Evolutionary conservation across 768 basidiomycete species (phyloP).

Genomic region (Lactarius quietus): DNA sequence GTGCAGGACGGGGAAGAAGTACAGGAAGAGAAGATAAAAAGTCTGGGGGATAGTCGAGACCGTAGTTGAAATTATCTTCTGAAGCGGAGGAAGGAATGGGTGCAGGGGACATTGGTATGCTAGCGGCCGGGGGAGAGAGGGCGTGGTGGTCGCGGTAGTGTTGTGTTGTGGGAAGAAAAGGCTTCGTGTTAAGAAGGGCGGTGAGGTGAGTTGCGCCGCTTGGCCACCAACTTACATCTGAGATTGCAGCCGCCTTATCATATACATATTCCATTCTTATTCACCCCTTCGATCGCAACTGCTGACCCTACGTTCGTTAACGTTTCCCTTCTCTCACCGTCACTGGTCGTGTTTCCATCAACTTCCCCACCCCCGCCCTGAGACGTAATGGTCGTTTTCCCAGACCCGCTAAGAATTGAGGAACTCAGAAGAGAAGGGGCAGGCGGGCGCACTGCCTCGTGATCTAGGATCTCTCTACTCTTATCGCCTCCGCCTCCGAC

Average conservation of each 20-base stretch:
- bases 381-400: constrained; percentile 16
- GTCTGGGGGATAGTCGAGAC: constrained; percentile 29
- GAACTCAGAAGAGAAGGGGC: background rate
- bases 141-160: background rate
- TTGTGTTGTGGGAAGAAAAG: constrained; percentile 18
- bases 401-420: constrained; percentile 4
- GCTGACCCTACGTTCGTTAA: constrained; percentile 11
- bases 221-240: constrained; percentile 9
- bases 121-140: background rate
- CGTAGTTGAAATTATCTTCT: constrained; percentile 21
- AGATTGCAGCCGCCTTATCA: constrained; percentile 23
- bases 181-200: constrained; percentile 3
- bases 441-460: constrained; percentile 19
- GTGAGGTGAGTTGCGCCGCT: constrained; percentile 3
- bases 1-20: constrained; percentile 36
- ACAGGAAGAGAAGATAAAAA: constrained; percentile 32
- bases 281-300: constrained; percentile 14
- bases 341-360: background rate
- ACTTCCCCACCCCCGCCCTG: constrained; percentile 12
- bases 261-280: constrained; percentile 7
- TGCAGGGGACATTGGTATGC: constrained; percentile 15
- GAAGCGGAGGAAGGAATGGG: background rate
- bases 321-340: constrained; percentile 10
- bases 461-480: constrained; percentile 20
- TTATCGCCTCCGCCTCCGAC: constrained; percentile 18